Evolutionary conservation across 805 yeast genomes (phyloP), one percentile per base, ranked within the genome.

Genomic region (Candida adriatica): DNA sequence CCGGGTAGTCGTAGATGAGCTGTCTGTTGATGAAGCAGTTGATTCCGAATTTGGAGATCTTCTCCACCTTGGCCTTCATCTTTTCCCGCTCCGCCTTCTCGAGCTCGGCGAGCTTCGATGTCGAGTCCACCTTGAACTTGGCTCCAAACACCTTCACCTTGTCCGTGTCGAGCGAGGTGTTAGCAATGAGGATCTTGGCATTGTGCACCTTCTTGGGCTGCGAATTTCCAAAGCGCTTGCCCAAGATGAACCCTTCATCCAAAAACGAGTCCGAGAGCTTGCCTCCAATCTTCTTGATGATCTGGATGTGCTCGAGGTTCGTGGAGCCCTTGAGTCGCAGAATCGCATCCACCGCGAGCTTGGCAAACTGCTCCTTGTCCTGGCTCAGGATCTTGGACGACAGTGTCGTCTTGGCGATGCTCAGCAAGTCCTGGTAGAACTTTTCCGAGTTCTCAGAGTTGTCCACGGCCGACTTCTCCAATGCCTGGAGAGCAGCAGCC

Each of bases 81-180:
- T 90, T 92, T 37, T 75, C 81, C 61, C 80, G 82, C 65, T 92
- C 98, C 18, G 96, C 96, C 53, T 82, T 76, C 62, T 88, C 96
- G 46, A 88, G 28, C 48, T 87, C 94, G 6, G 96, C 96, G 50
- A 92, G 71, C 58, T 92, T 92, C 39, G 90, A 73, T 7, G 97
- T 92, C 15, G 95, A 78, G 58, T 90, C 96, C 28, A 92, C 97
- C 60, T 87, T 85, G 64, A 92, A 88, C 58, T 92, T 88, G 38
- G 98, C 96, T 41, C 98, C 98, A 60, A 92, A 92, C 35, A 92
- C 79, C 61, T 92, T 92, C 39, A 92, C 96, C 59, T 92, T 92
- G 56, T 92, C 98, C 6, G 98, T 92, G 55, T 92, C 98, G 78
- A 85, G 70, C 13, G 96, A 78, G 5, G 98, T 92, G 61, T 92